These are phyloP conservation scores for Pyrenophora tritici-repentis DNA, from an alignment of 2,329 filamentous ascomycete species.

Conservation along the genomic window DNA sequence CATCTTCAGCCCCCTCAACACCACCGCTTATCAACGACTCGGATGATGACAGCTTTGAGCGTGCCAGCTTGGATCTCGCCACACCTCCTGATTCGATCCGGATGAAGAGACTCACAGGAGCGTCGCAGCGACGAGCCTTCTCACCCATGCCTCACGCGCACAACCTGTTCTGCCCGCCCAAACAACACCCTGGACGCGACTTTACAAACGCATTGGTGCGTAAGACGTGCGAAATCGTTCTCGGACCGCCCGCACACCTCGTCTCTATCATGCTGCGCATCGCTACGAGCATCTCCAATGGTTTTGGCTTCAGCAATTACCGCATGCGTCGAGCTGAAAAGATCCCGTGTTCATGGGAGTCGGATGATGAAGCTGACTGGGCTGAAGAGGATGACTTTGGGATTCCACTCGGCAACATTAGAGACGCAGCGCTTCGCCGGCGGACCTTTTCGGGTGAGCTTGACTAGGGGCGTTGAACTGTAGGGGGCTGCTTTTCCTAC, in stretches of 20 bases:
- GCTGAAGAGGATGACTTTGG: constrained; percentile 64
- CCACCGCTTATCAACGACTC: constrained; percentile 53
- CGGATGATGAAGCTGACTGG: constrained; percentile 59
- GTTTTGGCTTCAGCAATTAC: constrained; percentile 45
- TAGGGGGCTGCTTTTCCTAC: constrained; percentile 2
- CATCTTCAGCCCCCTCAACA: constrained; percentile 48
- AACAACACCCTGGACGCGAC: constrained; percentile 45
- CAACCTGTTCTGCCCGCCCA: constrained; percentile 64
- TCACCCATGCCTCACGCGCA: constrained; percentile 71
- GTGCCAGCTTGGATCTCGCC: constrained; percentile 45
- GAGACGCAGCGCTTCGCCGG: constrained; percentile 27
- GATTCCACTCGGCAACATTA: constrained; percentile 50
- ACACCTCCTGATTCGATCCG: constrained; percentile 48
- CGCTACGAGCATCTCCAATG: constrained; percentile 71
- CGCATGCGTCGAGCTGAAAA: constrained; percentile 37
- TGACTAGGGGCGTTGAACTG: constrained; percentile 25
- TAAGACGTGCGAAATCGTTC: constrained; percentile 75
- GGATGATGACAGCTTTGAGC: constrained; percentile 51
- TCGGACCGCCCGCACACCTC: constrained; percentile 80
- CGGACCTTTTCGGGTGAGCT: constrained; percentile 32
- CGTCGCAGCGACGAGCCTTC: constrained; percentile 62
- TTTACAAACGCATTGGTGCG: constrained; percentile 66
- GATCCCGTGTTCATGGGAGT: constrained; percentile 62
- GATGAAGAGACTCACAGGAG: constrained; percentile 53
- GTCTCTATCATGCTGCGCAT: constrained; percentile 80